phyloP scores from a whole-genome alignment of 2,329 filamentous ascomycete species.

The Fusarium veterinarium region DNA sequence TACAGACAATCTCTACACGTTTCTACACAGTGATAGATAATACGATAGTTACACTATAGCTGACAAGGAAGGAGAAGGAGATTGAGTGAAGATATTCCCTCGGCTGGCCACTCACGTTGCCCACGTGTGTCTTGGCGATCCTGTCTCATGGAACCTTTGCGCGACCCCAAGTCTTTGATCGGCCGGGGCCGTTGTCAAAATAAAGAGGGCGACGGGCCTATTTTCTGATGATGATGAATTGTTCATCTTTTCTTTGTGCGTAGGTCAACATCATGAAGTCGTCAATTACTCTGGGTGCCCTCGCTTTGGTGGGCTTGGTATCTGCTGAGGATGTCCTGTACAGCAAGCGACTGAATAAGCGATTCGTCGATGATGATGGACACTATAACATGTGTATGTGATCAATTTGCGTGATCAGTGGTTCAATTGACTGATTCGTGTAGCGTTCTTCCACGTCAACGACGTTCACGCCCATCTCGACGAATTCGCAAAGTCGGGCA shows the following conservation, averaged over 20 bases:
- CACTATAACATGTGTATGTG: slow-evolving; percentile 64
- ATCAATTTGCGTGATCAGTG: not conserved
- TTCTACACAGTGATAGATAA: not conserved
- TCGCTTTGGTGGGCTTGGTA: slow-evolving; percentile 47
- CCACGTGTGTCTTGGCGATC: slow-evolving; percentile 46
- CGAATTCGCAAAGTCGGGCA: slow-evolving; percentile 69
- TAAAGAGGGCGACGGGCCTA: slow-evolving; percentile 32
- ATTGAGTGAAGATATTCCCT: slow-evolving; percentile 4
- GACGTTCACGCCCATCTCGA: slow-evolving; percentile 76
- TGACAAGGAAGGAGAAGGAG: not conserved
- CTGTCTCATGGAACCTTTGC: slow-evolving; percentile 28
- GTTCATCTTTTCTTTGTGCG: not conserved
- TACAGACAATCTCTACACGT: slow-evolving; percentile 1
- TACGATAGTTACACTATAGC: not conserved
- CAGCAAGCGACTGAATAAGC: slow-evolving; percentile 61
- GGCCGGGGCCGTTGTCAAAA: slow-evolving; percentile 1
- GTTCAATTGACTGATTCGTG: not conserved
- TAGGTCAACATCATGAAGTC: slow-evolving; percentile 35
- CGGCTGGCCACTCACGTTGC: slow-evolving; percentile 38
- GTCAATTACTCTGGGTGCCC: slow-evolving; percentile 34
- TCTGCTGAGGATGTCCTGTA: slow-evolving; percentile 59
- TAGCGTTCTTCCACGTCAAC: slow-evolving; percentile 75
- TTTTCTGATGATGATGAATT: not conserved
- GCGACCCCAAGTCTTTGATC: slow-evolving; percentile 19
- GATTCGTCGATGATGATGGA: slow-evolving; percentile 60